A percentile compares a stretch with the other conserved stretches of the same genome.
Conservation (phyloP, 495 filamentous ascomycete genomes). For the Hypoxylon lienhwacheense region DNA sequence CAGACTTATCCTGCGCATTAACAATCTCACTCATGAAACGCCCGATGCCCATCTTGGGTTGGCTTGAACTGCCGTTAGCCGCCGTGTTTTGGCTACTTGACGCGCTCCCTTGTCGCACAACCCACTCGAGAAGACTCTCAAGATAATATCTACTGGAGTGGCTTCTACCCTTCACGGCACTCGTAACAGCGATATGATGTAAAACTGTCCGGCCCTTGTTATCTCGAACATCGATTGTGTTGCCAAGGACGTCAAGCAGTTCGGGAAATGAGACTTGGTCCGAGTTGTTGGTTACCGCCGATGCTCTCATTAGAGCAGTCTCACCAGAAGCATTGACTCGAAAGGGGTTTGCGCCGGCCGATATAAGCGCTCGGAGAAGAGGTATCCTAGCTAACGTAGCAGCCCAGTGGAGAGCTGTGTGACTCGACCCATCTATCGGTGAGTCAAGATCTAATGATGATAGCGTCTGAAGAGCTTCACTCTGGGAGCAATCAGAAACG, state of each 20-base stretch:
- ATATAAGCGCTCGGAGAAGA: slow-evolving; percentile 75
- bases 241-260: slow-evolving; percentile 80
- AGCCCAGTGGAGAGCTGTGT: slow-evolving; percentile 96
- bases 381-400: slow-evolving; percentile 86
- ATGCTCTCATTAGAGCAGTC: slow-evolving; percentile 86
- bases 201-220: slow-evolving; percentile 86
- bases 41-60: slow-evolving; percentile 75
- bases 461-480: slow-evolving; percentile 55
- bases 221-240: slow-evolving; percentile 89
- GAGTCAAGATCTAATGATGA: slow-evolving; percentile 83
- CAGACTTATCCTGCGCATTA: slow-evolving; percentile 86
- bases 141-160: slow-evolving; percentile 89
- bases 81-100: slow-evolving; percentile 57
- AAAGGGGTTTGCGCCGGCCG: slow-evolving; percentile 79
- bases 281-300: slow-evolving; percentile 85
- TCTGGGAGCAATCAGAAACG: slow-evolving; percentile 56
- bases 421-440: slow-evolving; percentile 81
- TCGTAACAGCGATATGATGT: slow-evolving; percentile 94
- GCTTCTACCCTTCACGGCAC: slow-evolving; percentile 85
- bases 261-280: slow-evolving; percentile 80
- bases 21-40: slow-evolving; percentile 96
- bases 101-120: slow-evolving; percentile 78
- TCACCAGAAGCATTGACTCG: slow-evolving; percentile 86
- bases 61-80: slow-evolving; percentile 34
- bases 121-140: slow-evolving; percentile 88